Percentiles rank a stretch among this genome's conserved stretches.
Evolutionary conservation across 2,329 filamentous ascomycete species (phyloP).

Genomic region (Beauveria varroae): DNA sequence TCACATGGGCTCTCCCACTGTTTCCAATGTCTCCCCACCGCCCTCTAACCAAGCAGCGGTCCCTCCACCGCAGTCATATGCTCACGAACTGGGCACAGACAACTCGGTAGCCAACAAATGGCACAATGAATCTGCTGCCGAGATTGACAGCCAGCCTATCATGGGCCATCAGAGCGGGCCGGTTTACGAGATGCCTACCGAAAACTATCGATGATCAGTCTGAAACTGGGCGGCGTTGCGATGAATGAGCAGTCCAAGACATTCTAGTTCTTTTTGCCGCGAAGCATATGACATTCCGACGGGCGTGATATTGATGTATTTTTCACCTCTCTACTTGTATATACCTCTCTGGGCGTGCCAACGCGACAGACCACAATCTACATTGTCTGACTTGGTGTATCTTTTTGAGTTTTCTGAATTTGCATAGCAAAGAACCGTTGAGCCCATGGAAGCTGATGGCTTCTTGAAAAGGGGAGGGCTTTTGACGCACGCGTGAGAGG

Average conservation of each 20-base stretch:
- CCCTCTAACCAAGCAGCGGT: not conserved
- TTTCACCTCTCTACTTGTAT: slow-evolving; percentile 6
- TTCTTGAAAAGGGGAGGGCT: not conserved
- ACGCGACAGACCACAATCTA: not conserved
- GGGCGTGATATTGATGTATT: slow-evolving; percentile 18
- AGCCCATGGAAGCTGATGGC: not conserved
- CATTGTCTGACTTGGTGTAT: not conserved
- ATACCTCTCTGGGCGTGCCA: not conserved
- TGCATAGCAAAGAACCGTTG: not conserved
- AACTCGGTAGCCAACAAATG: slow-evolving; percentile 23
- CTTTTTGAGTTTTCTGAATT: not conserved
- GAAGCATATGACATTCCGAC: slow-evolving; percentile 8
- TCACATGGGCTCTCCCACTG: not conserved
- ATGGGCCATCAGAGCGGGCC: slow-evolving; percentile 26
- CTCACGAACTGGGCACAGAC: slow-evolving; percentile 29
- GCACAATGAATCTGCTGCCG: slow-evolving; percentile 28
- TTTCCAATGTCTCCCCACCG: not conserved
- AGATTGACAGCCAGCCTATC: slow-evolving; percentile 31
- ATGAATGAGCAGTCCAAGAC: slow-evolving; percentile 1
- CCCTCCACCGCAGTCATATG: slow-evolving; percentile 15
- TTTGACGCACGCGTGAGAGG: not conserved
- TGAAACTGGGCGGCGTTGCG: not conserved
- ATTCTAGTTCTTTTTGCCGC: not conserved
- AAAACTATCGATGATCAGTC: slow-evolving; percentile 26
- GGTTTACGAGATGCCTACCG: slow-evolving; percentile 36